Evolutionary conservation across 2,329 filamentous ascomycete species (phyloP), one percentile per base, ranked within the genome.

Genomic region (Pseudocercospora crystallina): DNA sequence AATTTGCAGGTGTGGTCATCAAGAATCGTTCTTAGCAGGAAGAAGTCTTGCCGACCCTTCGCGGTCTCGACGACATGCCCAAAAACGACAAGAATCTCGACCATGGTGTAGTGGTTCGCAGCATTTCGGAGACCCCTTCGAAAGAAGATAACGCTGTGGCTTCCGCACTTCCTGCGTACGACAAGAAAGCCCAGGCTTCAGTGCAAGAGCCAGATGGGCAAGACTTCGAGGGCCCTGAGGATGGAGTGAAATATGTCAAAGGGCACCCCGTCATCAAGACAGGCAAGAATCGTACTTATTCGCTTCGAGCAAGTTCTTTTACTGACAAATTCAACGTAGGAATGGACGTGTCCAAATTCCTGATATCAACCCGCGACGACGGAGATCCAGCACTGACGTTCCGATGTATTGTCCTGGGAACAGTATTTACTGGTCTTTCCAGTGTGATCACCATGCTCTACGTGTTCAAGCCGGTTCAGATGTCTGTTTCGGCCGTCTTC

Each of bases 381-480:
- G 46, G 46, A n/a, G 51, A 53, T 37, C 51, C 51, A 11, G 47
- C 51, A 11, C 46, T 53, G 33, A 53, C 51, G 8, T 53, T 53
- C 31, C 51, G 51, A 11, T 49, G 46, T 8, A 53, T 53, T 5
- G 36, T 53, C 10, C 45, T 53, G 4, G 51, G 51, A 5, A 40
- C 46, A 1, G n/a, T 43, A 7, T 53, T 53, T 42, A 53, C 51
- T 5, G 51, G 46, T 3, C 43, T 53, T 2, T 53, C 51, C 10
- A 53, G 46, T 26, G 51, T 53, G 9, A 53, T 53, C 10, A 46
- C 46, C 1, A 53, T 53, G 51, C 35, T 53, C 5, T 53, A 53
- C 20, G 20, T 45, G n/a, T 53, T 53, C 41, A 53, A 53, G 14
- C 51, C 51, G 3, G 51, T 53, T 3, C 39, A 49, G 31, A 40